These are phyloP conservation scores for Fusarium sp. DNA, from an alignment of 2,329 filamentous ascomycete species.

Conservation along the genomic window DNA sequence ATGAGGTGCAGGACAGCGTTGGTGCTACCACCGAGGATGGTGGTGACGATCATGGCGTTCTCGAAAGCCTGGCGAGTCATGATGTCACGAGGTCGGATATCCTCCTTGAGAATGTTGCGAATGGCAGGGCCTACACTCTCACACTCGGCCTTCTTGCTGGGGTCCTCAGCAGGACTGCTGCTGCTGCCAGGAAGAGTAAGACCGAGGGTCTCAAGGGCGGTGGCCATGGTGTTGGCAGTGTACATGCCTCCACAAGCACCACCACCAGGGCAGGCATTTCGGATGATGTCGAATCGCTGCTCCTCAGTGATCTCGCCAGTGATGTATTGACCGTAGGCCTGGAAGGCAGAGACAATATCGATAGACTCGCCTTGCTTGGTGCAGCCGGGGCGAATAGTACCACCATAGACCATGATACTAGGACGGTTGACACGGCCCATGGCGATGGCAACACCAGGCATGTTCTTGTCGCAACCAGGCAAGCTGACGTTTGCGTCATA, in stretches of 20 bases:
- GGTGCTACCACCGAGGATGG: conserved; percentile 85
- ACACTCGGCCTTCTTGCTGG: conserved; percentile 80
- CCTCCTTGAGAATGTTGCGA: conserved; percentile 79
- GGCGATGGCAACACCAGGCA: conserved; percentile 92
- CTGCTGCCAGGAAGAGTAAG: conserved; percentile 87
- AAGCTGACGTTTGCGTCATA: conserved; percentile 98
- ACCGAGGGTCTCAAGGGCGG: conserved; percentile 90
- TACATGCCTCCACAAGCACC: conserved; percentile 90
- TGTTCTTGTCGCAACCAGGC: conserved; percentile 99
- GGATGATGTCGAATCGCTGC: conserved; percentile 93
- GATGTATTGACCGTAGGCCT: conserved; percentile 96
- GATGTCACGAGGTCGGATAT: conserved; percentile 83
- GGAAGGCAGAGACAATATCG: conserved; percentile 97
- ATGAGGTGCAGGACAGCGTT: conserved; percentile 89
- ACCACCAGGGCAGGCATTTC: conserved; percentile 78
- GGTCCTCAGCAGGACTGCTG: conserved; percentile 81
- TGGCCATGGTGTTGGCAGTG: conserved; percentile 94
- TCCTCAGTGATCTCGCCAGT: conserved; percentile 91
- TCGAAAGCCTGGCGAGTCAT: conserved; percentile 85
- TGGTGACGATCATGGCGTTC: conserved; percentile 86
- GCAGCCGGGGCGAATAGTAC: conserved; percentile 92
- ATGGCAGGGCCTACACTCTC: conserved; percentile 78
- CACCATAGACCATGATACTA: conserved; percentile 97
- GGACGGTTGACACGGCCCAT: conserved; percentile 96
- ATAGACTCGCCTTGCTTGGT: conserved; percentile 80